These are phyloP conservation scores for Crithidia sp. DNA, from an alignment of 208 protist genomes.

Conservation along the genomic window DNA sequence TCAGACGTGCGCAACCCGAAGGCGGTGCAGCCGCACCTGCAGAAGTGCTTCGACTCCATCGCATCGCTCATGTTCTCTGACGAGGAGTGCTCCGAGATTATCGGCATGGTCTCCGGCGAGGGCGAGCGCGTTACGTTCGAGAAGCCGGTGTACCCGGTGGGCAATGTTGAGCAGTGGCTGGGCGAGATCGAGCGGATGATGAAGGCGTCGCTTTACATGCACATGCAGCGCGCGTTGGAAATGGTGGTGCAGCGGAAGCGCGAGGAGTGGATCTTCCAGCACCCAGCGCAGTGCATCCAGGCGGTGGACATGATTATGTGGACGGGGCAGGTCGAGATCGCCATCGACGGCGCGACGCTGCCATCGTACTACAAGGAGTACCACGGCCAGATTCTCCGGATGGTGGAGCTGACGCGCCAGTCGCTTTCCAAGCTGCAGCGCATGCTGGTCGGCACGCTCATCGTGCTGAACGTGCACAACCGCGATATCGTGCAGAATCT, in stretches of 20 bases:
- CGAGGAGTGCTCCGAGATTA: constrained; percentile 82
- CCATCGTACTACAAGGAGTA: constrained; percentile 77
- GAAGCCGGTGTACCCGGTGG: constrained; percentile 83
- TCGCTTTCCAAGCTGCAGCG: constrained; percentile 91
- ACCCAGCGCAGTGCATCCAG: constrained; percentile 95
- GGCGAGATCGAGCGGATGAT: constrained; percentile 94
- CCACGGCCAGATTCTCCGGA: constrained; percentile 86
- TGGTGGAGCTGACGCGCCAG: constrained; percentile 91
- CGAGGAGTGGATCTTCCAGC: constrained; percentile 93
- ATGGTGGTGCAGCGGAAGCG: constrained; percentile 67
- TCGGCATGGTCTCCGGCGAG: constrained; percentile 92
- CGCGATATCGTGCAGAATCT: constrained; percentile 95
- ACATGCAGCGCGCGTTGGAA: constrained; percentile 85
- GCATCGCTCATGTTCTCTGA: constrained; percentile 83
- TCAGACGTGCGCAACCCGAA: constrained; percentile 96
- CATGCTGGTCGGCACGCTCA: constrained; percentile 93
- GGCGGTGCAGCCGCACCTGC: constrained; percentile 95
- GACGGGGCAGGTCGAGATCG: constrained; percentile 92
- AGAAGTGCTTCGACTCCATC: constrained; percentile 97
- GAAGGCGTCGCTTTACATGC: constrained; percentile 88
- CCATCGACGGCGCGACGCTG: constrained; percentile 66
- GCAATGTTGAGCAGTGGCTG: constrained; percentile 96
- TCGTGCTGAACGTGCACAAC: constrained; percentile 96
- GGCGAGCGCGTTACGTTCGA: constrained; percentile 92
- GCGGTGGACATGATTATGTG: constrained; percentile 94